These are phyloP conservation scores for Aspergillus intermedius DNA, from an alignment of 2,329 filamentous ascomycete species.

Conservation along the genomic window DNA sequence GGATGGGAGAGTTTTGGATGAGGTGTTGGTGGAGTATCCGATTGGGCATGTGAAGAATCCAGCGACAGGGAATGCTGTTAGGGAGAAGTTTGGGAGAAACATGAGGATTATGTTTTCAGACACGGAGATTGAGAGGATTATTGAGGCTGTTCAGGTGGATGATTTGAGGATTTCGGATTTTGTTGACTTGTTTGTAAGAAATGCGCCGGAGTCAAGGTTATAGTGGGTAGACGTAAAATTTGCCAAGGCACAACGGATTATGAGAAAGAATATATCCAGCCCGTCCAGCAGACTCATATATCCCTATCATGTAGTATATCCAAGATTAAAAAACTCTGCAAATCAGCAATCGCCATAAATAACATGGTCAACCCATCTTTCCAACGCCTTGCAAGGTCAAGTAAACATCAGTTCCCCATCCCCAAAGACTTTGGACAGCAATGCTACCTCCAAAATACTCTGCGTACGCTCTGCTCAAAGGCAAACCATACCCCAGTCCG, in stretches of 20 bases:
- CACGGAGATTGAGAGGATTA: constrained; percentile 7
- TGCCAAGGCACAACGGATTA: neutral
- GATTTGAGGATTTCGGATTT: constrained; percentile 10
- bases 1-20: constrained; percentile 18
- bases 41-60: constrained; percentile 16
- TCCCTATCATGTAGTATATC: neutral
- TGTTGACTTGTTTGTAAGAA: constrained; percentile 11
- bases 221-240: neutral
- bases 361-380: constrained; percentile 32
- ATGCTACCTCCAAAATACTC: constrained; percentile 98
- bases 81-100: constrained; percentile 12
- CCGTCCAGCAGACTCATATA: neutral
- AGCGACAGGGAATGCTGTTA: constrained; percentile 6
- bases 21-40: constrained; percentile 35
- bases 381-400: constrained; percentile 57
- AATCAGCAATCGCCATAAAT: neutral
- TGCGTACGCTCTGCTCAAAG: constrained; percentile 84
- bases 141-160: constrained; percentile 7
- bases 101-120: constrained; percentile 15
- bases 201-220: constrained; percentile 3
- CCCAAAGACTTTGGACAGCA: constrained; percentile 87
- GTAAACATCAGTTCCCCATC: constrained; percentile 75
- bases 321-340: neutral
- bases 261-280: neutral
- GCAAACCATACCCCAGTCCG: constrained; percentile 85